Percentiles rank a stretch among this genome's conserved stretches.
Evolutionary conservation across 225 moss, liverwort and hornwort genomes (phyloP).

Genomic region (Neckera pumila): DNA sequence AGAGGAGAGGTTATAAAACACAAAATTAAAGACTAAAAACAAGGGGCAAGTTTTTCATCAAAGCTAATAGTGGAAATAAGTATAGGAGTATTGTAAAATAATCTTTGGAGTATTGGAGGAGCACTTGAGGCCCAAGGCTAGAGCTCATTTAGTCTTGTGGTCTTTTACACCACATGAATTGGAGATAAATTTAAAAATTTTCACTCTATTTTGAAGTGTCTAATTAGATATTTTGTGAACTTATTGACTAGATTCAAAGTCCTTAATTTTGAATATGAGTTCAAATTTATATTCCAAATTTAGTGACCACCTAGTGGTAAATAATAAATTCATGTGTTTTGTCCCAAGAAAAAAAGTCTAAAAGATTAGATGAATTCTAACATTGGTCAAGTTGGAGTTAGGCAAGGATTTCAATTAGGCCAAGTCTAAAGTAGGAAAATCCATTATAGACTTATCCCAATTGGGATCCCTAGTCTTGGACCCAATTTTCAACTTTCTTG

Average conservation of each 20-base stretch:
- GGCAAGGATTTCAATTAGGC: neutral
- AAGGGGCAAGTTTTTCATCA: too few species aligned
- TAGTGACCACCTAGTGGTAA: fast-evolving
- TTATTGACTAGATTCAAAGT: fast-evolving
- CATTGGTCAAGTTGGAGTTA: neutral
- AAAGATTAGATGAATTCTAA: neutral
- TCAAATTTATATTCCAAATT: neutral
- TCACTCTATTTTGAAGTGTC: neutral
- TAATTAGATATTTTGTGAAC: neutral
- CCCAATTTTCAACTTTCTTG: too few species aligned
- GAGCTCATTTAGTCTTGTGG: fast-evolving
- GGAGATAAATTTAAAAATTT: neutral
- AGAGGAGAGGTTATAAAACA: neutral
- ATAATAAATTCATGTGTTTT: fast-evolving
- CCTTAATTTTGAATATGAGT: neutral
- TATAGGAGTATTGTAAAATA: neutral
- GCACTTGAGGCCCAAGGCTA: neutral
- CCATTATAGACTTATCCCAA: too few species aligned
- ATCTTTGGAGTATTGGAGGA: neutral
- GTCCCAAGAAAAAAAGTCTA: fast-evolving
- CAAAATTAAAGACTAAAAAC: neutral
- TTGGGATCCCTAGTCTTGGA: too few species aligned
- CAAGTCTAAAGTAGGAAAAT: too few species aligned
- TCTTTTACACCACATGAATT: fast-evolving
- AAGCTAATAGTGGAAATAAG: neutral